phyloP scores from a whole-genome alignment of 345 rosid genomes.

The Linum tenue region DNA sequence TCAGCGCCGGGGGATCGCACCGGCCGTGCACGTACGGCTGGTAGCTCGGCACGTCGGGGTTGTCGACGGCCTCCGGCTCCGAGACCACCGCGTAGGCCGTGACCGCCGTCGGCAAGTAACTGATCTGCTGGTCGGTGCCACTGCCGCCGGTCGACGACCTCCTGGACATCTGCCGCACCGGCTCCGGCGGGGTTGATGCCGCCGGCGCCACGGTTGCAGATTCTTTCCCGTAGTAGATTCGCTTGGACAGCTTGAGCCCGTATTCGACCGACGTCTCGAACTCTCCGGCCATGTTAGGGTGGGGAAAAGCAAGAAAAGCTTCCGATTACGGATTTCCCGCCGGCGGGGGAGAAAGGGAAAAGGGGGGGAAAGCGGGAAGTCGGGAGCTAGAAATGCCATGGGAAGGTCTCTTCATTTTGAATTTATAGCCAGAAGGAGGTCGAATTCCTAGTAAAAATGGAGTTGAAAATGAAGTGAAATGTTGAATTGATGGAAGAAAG shows the following conservation, averaged over 20 bases:
- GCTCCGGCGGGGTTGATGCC: constrained; percentile 1
- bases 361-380: too few relatives aligned
- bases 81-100: constrained; percentile 23
- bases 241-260: constrained; percentile 18
- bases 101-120: constrained; percentile 17
- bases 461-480: too few relatives aligned
- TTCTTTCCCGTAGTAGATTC: constrained; percentile 24
- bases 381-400: too few relatives aligned
- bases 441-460: too few relatives aligned
- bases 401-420: too few relatives aligned
- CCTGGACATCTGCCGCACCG: not conserved
- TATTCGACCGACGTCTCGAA: constrained; percentile 16
- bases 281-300: constrained; percentile 10
- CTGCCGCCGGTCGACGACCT: not conserved
- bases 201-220: constrained; percentile 1
- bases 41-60: constrained; percentile 29
- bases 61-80: constrained; percentile 30
- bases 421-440: too few relatives aligned
- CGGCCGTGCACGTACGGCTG: constrained; percentile 31
- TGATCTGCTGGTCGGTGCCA: not conserved
- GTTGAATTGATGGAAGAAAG: too few relatives aligned
- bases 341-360: too few relatives aligned
- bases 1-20: constrained; percentile 27
- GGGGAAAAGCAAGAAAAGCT: too few relatives aligned
- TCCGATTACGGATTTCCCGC: too few relatives aligned